Conservation (phyloP, 495 filamentous ascomycete genomes). For the Physcia stellaris region DNA sequence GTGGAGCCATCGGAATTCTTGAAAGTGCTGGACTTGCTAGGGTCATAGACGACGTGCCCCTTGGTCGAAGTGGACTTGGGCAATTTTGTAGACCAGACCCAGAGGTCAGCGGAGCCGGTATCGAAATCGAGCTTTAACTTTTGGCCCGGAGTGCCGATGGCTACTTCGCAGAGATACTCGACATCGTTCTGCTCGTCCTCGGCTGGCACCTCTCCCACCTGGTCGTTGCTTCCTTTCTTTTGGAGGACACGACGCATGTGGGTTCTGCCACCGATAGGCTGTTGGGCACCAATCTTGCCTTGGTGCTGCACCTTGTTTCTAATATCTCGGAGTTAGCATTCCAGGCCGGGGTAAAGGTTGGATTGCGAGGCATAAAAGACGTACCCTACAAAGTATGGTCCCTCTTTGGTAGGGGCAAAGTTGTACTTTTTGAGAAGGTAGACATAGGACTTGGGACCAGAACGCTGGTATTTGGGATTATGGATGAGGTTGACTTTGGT, state of each 20-base stretch:
- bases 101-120: constrained; percentile 65
- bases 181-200: constrained; percentile 64
- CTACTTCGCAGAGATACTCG: constrained; percentile 52
- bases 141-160: constrained; percentile 57
- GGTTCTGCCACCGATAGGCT: constrained; percentile 32
- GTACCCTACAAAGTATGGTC: constrained; percentile 40
- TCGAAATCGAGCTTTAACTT: constrained; percentile 58
- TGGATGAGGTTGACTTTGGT: constrained; percentile 33
- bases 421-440: constrained; percentile 54
- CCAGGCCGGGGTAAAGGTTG: no score
- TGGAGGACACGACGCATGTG: constrained; percentile 32
- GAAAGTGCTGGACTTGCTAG: constrained; percentile 49
- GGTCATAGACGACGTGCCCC: constrained; percentile 40
- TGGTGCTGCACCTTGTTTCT: constrained; percentile 30
- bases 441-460: constrained; percentile 63
- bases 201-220: constrained; percentile 45
- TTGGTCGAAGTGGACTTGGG: constrained; percentile 22
- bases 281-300: constrained; percentile 27
- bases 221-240: constrained; percentile 29
- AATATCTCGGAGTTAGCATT: no score
- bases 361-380: no score
- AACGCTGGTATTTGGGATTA: constrained; percentile 50
- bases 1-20: constrained; percentile 31
- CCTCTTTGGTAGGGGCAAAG: constrained; percentile 54
- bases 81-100: constrained; percentile 57